Evolutionary conservation across 257 asterid genomes (phyloP).

Genomic region (Solanum bukasovii): DNA sequence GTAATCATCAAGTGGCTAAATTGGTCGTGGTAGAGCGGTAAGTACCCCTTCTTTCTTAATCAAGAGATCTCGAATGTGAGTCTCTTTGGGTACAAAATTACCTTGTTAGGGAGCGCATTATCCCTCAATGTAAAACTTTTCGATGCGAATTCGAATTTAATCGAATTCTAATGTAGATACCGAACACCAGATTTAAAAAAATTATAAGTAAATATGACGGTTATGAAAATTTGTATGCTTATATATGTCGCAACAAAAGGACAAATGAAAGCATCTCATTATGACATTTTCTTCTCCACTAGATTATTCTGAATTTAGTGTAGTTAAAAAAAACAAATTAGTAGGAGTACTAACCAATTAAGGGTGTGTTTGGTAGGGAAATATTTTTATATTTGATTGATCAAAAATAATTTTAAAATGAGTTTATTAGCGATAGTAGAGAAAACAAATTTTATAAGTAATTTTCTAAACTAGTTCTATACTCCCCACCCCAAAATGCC

Average conservation of each 20-base stretch:
- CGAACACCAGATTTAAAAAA: too few species aligned
- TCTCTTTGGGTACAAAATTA: too few species aligned
- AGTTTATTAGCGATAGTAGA: not conserved
- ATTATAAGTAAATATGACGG: not conserved
- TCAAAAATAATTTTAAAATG: not conserved
- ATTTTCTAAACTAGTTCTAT: not conserved
- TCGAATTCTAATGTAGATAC: too few species aligned
- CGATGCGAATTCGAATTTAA: too few species aligned
- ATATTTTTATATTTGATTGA: not conserved
- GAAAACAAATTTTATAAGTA: not conserved
- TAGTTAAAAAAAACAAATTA: not conserved
- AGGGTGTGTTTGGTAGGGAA: not conserved
- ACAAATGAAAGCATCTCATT: not conserved
- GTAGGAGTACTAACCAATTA: not conserved
- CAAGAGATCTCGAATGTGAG: too few species aligned
- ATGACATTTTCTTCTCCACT: not conserved
- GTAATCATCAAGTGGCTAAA: not conserved
- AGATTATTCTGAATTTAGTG: not conserved
- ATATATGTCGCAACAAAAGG: not conserved
- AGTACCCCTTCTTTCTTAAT: too few species aligned
- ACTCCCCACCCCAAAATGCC: not conserved
- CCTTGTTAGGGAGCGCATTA: too few species aligned
- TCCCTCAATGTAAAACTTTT: too few species aligned
- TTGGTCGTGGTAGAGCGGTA: not conserved
- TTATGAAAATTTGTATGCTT: not conserved